Conservation (phyloP, 2,329 filamentous ascomycete species). For the Fusarium mexicanum region DNA sequence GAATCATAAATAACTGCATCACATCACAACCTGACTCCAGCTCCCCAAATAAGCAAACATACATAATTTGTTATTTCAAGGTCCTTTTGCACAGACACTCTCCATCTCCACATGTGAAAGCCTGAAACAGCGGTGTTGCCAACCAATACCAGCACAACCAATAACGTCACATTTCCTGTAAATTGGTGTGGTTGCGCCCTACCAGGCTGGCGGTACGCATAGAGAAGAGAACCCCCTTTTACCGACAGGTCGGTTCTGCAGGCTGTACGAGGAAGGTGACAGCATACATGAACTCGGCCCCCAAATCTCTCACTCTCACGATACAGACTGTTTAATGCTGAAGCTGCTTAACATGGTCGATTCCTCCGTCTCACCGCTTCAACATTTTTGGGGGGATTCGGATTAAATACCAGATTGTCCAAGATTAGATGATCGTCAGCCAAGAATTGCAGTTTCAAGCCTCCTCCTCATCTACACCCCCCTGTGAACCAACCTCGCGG, state of each 20-base stretch:
- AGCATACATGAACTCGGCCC: not conserved
- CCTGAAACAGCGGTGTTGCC: constrained; percentile 26
- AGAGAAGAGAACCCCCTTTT: constrained; percentile 10
- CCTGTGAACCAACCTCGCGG: constrained; percentile 1
- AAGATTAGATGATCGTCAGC: not conserved
- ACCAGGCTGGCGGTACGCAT: constrained; percentile 12
- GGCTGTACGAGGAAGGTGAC: constrained; percentile 11
- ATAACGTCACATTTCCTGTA: not conserved
- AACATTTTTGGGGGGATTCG: not conserved
- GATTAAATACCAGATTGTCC: constrained; percentile 5
- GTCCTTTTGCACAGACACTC: constrained; percentile 11
- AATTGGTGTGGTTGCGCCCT: constrained; percentile 6
- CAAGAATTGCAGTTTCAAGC: constrained; percentile 4
- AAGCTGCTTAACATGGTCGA: not conserved
- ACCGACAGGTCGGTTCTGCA: constrained; percentile 22
- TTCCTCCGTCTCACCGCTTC: constrained; percentile 23
- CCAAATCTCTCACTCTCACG: not conserved
- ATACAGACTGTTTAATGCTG: too few relatives aligned
- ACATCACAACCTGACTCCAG: not conserved
- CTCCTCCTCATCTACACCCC: not conserved
- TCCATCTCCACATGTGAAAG: not conserved
- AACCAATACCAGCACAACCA: not conserved
- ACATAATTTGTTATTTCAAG: constrained; percentile 1
- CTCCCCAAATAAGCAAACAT: not conserved
- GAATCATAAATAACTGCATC: not conserved